Evolutionary conservation across 768 basidiomycete genomes (phyloP).

Genomic region (Russula earlei): DNA sequence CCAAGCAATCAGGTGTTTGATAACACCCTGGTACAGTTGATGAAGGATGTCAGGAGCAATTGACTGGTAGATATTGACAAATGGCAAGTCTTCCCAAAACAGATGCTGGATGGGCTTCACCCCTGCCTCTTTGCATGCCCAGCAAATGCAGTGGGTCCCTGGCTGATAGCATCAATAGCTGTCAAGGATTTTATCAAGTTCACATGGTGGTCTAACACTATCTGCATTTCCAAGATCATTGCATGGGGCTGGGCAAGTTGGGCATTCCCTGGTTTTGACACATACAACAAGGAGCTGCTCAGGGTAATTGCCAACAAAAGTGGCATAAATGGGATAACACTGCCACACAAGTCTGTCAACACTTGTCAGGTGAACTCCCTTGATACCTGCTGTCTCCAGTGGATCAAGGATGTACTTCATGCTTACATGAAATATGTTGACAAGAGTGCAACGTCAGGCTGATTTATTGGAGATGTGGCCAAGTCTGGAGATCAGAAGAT

Average conservation of each 20-base stretch:
- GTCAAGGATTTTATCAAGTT: neutral
- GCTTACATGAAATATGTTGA: neutral
- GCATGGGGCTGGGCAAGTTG: too few relatives aligned
- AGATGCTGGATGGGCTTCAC: neutral
- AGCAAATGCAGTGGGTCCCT: too few relatives aligned
- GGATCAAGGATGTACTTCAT: neutral
- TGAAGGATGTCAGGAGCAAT: neutral
- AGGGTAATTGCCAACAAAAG: neutral
- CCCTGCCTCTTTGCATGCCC: too few relatives aligned
- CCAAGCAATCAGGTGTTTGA: slow-evolving; percentile 27
- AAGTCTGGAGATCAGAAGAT: neutral
- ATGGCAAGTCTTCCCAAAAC: neutral
- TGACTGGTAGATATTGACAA: neutral
- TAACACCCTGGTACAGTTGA: slow-evolving; percentile 21
- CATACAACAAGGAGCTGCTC: neutral
- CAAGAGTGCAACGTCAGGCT: neutral
- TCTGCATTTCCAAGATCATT: too few relatives aligned
- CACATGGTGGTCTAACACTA: too few relatives aligned
- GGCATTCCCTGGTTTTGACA: too few relatives aligned
- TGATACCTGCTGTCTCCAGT: neutral
- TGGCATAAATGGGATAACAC: neutral
- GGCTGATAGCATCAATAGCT: too few relatives aligned
- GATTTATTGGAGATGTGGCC: neutral
- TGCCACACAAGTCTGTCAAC: neutral
- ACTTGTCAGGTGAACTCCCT: neutral